Evolutionary conservation across 805 yeast genomes (phyloP), one percentile per base, ranked within the genome.

Genomic region (Yarrowia hollandica): DNA sequence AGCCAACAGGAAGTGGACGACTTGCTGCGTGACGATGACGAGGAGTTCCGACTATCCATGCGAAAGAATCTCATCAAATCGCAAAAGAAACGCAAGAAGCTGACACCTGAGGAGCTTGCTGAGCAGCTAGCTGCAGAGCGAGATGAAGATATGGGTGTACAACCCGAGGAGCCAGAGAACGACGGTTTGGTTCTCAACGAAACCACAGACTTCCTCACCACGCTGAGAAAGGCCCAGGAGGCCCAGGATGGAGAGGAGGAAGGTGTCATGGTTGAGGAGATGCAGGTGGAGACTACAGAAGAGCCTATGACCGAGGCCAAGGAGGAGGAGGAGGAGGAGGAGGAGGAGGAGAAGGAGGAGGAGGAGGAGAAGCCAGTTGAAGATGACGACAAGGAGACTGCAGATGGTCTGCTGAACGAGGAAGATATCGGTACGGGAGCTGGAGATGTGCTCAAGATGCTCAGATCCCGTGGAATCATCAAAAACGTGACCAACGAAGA

Each of bases 121-220:
- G 62, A 64, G 11, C 77, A 78, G 52, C 69, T 80, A 4, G 65
- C 68, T 23, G 66, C 65, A 22, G 74, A 72, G 28, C 62, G 66
- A 33, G 60, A 64, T 4, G 68, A 69, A 22, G 60, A 60, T 6
- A 61, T 66, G 54, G 59, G 60, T 12, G 63, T 66, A n/a, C n/a
- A n/a, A n/a, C n/a, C 2, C 15, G 12, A 31, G 30, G 19, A 31
- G 12, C 30, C 21, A 7, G 39, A 33, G 22, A 59, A 64, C 7
- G 67, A 52, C 5, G 69, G 67, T 8, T 23, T 76, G 21, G 70
- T 75, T 0, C 68, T 78, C 21, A 79, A 79, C 63, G 79, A 74
- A 21, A 79, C 79, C 1, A 68, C 69, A 25, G 80, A 76, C 28
- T 77, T 78, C 61, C 64, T 77, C 44, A 69, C 66, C 5, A 22